These are phyloP conservation scores for Hyaloscypha variabilis DNA, from an alignment of 495 filamentous ascomycete genomes.

Conservation along the genomic window DNA sequence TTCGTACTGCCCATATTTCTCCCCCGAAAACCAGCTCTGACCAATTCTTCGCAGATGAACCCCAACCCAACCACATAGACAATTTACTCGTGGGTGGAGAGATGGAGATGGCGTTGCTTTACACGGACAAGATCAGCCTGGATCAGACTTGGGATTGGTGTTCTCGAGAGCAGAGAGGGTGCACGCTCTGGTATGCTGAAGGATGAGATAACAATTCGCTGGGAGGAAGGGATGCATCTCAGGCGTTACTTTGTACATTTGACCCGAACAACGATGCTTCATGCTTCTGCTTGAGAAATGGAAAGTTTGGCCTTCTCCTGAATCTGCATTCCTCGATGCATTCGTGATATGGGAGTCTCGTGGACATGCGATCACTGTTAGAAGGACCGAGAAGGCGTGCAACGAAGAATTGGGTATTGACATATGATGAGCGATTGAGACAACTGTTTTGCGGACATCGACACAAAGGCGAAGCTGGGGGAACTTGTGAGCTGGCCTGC, in stretches of 20 bases:
- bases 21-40: conserved; percentile 7
- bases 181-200: conserved; percentile 21
- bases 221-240: conserved; percentile 35
- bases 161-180: conserved; percentile 29
- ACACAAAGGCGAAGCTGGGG: neutral
- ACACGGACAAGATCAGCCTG: conserved; percentile 20
- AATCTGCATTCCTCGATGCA: neutral
- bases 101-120: conserved; percentile 19
- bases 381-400: neutral
- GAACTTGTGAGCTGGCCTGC: neutral
- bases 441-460: neutral
- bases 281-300: conserved; percentile 25
- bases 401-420: neutral
- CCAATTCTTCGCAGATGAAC: conserved; percentile 52
- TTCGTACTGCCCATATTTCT: conserved; percentile 35
- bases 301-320: conserved; percentile 26
- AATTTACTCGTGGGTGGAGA: conserved; percentile 11
- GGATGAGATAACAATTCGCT: conserved; percentile 29
- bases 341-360: neutral
- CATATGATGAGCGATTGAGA: neutral
- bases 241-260: conserved; percentile 30
- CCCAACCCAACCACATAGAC: conserved; percentile 60
- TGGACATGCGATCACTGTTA: neutral
- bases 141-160: conserved; percentile 29
- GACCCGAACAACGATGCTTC: conserved; percentile 24